Base-by-base conservation (phyloP, 2,329 filamentous ascomycete genomes). In the Fusarium subglutinans region DNA sequence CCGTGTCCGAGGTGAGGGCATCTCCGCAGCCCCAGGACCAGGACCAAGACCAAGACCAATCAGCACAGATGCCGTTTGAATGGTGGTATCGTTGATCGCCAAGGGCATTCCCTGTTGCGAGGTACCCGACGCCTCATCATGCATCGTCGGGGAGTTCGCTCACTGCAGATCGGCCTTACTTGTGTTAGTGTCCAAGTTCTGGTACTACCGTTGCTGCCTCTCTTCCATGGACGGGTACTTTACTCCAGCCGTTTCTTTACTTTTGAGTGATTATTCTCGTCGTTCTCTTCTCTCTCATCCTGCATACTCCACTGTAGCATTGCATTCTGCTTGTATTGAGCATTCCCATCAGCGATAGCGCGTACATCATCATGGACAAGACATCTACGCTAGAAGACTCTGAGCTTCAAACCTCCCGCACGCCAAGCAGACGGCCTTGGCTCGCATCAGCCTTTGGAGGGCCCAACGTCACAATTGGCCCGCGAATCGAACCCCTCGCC, bases 401-500 rank as follows among this genome's bases (percentile, higher is more conserved):
- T 20, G 69, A 76, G 30, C 57, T 40, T 40, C 70, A 69, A 28
- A 15, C 54, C 33, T 60, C 53, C 30, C 44, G 35, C 51, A 41
- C 55, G 43, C 57, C 74, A 60, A 70, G 48, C n/a, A 63, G 59
- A 45, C 75, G 76, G 13, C 72, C 79, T 18, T 77, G 76, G 66
- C 73, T 79, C 37, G 80, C 82, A 33, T 78, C 77, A 22, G 70
- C 79, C 18, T 84, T 85, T 67, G 84, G 83, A 63, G 83, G 84
- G 10, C 69, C 76, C 8, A 71, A 74, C 17, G 84, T 87, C 55
- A 76, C 75, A 47, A 80, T 89, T 68, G 88, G 88, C 7, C 86
- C 85, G 57, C 86, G 88, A 54, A 89, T 89, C 71, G 85, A 84
- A 26, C 86, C 86, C 13, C 78, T 86, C 20, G 82, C 84, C 10